Evolutionary conservation across 345 rosid species (phyloP), one percentile per base, ranked within the genome.

Genomic region (Excoecaria agallocha): DNA sequence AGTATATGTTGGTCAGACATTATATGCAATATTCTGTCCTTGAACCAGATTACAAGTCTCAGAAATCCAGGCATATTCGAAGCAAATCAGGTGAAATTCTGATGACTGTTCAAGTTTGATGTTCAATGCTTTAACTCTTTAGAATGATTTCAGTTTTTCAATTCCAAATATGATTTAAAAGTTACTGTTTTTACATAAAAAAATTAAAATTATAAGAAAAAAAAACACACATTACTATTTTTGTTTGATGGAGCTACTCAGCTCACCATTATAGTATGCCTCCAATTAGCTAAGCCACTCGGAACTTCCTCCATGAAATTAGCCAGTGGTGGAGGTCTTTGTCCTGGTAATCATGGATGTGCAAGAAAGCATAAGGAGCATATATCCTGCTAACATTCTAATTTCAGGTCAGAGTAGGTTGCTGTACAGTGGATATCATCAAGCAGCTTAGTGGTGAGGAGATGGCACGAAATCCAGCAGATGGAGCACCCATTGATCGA

Each of bases 371-470:
- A 49, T 56, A 19, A 30, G 37, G 24, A 22, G 45, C 39, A 17
- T 12, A 30, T 69, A 55, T 74, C 57, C 74, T 55, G 9, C 66
- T 74, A 73, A 30, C 41, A 69, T 81, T 65, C 46, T 66, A 48
- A 61, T 82, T 74, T 78, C 91, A 95, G 99, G 92, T 95, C 76
- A 88, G 86, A 87, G 86, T 91, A 66, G 92, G 92, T 69, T 93
- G 98, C 70, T 95, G 96, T 85, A 84, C 97, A 0, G 96, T 95
- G 76, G 97, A 95, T 77, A 81, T 95, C 70, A 86, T 95, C 49
- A 93, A 89, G 81, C 97, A 95, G 56, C 91, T 93, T 17, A 89
- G 98, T 50, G 88, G 90, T 38, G 99, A 95, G 75, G 99, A 95
- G 88, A 72, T 90, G 84, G 89, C 98, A 9, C 81, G 85, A 77